These are phyloP conservation scores for Pyrenophora graminea DNA, from an alignment of 2,329 filamentous ascomycete genomes.

Conservation along the genomic window DNA sequence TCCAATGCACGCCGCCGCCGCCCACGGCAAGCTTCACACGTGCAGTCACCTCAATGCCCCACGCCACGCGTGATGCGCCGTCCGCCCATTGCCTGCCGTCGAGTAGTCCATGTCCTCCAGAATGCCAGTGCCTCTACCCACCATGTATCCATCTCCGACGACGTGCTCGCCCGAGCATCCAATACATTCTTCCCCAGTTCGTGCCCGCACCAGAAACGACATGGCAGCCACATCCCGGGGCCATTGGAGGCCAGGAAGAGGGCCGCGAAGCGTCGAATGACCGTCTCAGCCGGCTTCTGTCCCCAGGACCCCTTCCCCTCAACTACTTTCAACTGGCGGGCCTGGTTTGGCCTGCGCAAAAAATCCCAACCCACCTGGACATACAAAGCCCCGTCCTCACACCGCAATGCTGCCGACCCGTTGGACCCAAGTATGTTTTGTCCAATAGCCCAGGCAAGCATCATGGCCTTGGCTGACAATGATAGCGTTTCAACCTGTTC, in stretches of 20 bases:
- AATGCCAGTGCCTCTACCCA: constrained; percentile 43
- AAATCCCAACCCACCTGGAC: constrained; percentile 33
- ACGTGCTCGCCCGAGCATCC: constrained; percentile 58
- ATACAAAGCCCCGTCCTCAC: constrained; percentile 42
- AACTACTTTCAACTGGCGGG: constrained; percentile 31
- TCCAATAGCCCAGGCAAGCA: neutral
- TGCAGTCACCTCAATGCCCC: constrained; percentile 23
- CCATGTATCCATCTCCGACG: constrained; percentile 64
- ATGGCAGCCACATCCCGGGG: constrained; percentile 65
- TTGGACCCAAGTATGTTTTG: constrained; percentile 26
- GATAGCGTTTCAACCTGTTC: constrained; percentile 1
- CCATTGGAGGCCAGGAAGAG: constrained; percentile 65
- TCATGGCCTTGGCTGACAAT: constrained; percentile 1
- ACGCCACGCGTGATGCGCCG: constrained; percentile 52
- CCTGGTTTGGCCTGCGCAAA: constrained; percentile 34
- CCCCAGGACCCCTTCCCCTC: constrained; percentile 27
- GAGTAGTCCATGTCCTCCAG: constrained; percentile 53
- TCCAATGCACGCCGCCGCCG: too few species aligned
- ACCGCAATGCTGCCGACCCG: constrained; percentile 11
- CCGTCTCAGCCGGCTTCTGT: constrained; percentile 49
- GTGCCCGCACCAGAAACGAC: constrained; percentile 53
- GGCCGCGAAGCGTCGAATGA: constrained; percentile 61
- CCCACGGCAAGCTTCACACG: constrained; percentile 7
- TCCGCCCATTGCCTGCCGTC: constrained; percentile 55
- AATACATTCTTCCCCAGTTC: constrained; percentile 55